Conservation (phyloP, 2,329 filamentous ascomycete species). For the Helicocarpus griseus region DNA sequence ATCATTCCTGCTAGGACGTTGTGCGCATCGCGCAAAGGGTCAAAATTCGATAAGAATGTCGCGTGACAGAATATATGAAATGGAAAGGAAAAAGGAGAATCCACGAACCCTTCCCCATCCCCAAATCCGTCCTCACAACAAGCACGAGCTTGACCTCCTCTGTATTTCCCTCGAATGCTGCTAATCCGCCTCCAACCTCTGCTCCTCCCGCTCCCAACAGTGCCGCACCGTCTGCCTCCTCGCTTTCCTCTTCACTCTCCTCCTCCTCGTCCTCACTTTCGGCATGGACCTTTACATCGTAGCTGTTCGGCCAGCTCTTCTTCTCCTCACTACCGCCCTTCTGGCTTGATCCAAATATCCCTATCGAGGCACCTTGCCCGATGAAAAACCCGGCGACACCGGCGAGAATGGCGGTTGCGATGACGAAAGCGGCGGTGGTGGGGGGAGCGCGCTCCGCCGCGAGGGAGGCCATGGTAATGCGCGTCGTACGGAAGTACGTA, state of each 20-base stretch:
- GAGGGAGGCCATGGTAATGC: conserved; percentile 7
- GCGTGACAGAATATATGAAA: conserved; percentile 3
- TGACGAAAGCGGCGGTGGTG: conserved; percentile 50
- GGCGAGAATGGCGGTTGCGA: conserved; percentile 64
- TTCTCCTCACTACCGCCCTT: conserved; percentile 25
- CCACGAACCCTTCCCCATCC: conserved; percentile 84
- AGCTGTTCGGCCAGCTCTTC: conserved; percentile 31
- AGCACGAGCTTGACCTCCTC: conserved; percentile 94
- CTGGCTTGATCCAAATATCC: conserved; percentile 53
- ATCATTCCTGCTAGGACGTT: conserved; percentile 5
- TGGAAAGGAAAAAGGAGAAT: conserved; percentile 5
- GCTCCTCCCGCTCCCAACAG: too few species aligned
- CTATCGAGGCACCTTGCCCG: conserved; percentile 56
- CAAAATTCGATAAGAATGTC: background rate
- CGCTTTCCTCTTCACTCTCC: conserved; percentile 42
- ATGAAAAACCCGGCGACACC: conserved; percentile 68
- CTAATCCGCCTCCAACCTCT: conserved; percentile 38
- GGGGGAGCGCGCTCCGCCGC: conserved; percentile 35
- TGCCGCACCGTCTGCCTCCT: conserved; percentile 56
- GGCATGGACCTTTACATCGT: conserved; percentile 37
- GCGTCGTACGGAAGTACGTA: too few species aligned
- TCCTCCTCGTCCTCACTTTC: conserved; percentile 26
- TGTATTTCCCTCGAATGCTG: conserved; percentile 40
- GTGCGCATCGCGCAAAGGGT: too few species aligned
- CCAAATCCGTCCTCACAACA: conserved; percentile 84